Evolutionary conservation across 768 basidiomycete genomes (phyloP).

Genomic region (Leucogyrophana mollusca): DNA sequence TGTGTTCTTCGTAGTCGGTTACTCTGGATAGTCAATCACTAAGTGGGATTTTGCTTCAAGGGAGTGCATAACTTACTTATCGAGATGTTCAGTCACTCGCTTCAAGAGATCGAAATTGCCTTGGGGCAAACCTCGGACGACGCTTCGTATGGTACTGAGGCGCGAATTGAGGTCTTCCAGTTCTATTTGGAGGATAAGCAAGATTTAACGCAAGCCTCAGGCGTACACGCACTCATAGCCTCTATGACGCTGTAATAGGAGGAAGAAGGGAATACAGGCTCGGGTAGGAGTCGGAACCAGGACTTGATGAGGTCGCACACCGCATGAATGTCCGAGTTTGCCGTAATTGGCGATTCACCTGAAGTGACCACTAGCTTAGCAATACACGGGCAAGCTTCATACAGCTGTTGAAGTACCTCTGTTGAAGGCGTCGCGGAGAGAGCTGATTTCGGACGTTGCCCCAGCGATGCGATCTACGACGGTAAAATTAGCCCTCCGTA

Average conservation of each 20-base stretch:
- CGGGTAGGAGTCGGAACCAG: slow-evolving; percentile 83
- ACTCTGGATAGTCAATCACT: slow-evolving; percentile 44
- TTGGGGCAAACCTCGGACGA: slow-evolving; percentile 69
- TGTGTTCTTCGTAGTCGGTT: slow-evolving; percentile 85
- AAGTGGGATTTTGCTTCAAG: not conserved
- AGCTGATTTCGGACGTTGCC: slow-evolving; percentile 65
- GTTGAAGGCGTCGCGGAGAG: slow-evolving; percentile 74
- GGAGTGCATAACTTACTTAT: slow-evolving; percentile 44
- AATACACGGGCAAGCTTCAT: not conserved
- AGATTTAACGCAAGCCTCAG: slow-evolving; percentile 1
- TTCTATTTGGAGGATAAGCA: slow-evolving; percentile 40
- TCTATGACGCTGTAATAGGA: slow-evolving; percentile 70
- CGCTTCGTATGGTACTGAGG: slow-evolving; percentile 57
- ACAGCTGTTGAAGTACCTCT: slow-evolving; percentile 44
- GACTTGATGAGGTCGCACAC: slow-evolving; percentile 82
- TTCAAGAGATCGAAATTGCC: slow-evolving; percentile 78
- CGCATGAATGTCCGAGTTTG: slow-evolving; percentile 73
- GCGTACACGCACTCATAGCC: slow-evolving; percentile 56
- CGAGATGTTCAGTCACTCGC: slow-evolving; percentile 81
- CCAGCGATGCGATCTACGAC: slow-evolving; percentile 78
- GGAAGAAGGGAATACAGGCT: slow-evolving; percentile 70
- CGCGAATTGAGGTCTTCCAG: slow-evolving; percentile 69
- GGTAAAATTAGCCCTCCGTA: not conserved
- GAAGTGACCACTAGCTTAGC: not conserved
- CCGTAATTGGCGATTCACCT: slow-evolving; percentile 62